These are phyloP conservation scores for Blastomyces percursus DNA, from an alignment of 2,329 filamentous ascomycete species.

Conservation along the genomic window DNA sequence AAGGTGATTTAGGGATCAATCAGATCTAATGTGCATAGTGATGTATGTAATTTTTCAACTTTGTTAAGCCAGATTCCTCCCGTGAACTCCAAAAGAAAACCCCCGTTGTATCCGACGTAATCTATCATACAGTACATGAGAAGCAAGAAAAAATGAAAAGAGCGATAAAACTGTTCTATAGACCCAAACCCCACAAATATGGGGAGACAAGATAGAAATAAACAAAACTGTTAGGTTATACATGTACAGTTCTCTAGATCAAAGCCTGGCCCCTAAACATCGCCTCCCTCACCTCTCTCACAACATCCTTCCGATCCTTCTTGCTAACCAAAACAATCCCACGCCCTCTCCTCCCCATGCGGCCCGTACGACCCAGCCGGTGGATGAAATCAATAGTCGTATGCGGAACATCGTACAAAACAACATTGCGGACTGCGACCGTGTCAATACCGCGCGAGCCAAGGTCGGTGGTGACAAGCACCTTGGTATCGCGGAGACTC, in stretches of 20 bases:
- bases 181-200: neutral
- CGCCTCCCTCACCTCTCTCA: conserved; percentile 80
- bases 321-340: conserved; percentile 86
- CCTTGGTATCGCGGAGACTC: conserved; percentile 50
- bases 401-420: conserved; percentile 95
- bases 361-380: conserved; percentile 76
- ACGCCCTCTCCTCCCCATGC: conserved; percentile 82
- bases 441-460: conserved; percentile 92
- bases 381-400: conserved; percentile 98
- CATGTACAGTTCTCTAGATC: conserved; percentile 40
- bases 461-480: conserved; percentile 87
- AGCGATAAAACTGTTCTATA: too few species aligned
- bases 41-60: too few species aligned
- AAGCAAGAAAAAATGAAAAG: too few species aligned
- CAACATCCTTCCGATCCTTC: conserved; percentile 78
- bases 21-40: too few species aligned
- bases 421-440: conserved; percentile 76
- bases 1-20: too few species aligned
- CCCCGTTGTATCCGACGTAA: too few species aligned
- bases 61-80: too few species aligned
- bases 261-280: conserved; percentile 74
- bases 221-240: neutral
- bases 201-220: neutral
- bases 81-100: too few species aligned
- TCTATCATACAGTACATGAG: too few species aligned